Evolutionary conservation across 1,284 basidiomycete genomes (phyloP), one percentile per base, ranked within the genome.

Genomic region (Coniferiporia sulphurascens): DNA sequence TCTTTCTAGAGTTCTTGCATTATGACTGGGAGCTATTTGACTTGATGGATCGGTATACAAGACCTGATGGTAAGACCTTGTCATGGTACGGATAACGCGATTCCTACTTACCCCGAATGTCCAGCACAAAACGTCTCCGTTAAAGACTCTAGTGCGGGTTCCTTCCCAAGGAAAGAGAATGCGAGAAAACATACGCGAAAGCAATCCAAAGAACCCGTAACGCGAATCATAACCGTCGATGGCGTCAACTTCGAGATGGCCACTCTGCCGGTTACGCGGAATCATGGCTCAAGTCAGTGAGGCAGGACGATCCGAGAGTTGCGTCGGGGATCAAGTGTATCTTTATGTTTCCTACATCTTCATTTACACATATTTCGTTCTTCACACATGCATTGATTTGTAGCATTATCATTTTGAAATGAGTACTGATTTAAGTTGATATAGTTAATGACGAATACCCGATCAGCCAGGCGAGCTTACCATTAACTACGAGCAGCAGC

Each of bases 221-320:
- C 21, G 8, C 57, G 57, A 5, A 54, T 54, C n/a, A 52, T 59
- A 9, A 59, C 38, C 32, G 57, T 59, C 15, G 57, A 54, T 48
- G 51, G 51, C 3, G 44, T 59, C 1, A 46, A 53, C 19, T 59
- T 59, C 21, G 57, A 53, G 36, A 59, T 59, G 43, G 38, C 48
- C 10, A 19, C 48, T 12, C 22, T 49, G 10, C 49, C 49, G 1
- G 34, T 58, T 21, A 49, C 48, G 10, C 52, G 56, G 48, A 41
- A 58, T 12, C 56, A 58, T 35, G 56, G 48, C n/a, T 32, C 44
- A 45, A 44, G 34, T 43, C 34, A n/a, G 5, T 27, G 27, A 27
- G 27, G 27, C 27, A 27, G 27, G 5, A 27, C 27, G 27, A 27
- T 27, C 27, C 27, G 27, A 27, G 5, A 27, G 5, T 27, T n/a